Evolutionary conservation across 257 asterid genomes (phyloP).

Genomic region (Solanum chiquidenum): DNA sequence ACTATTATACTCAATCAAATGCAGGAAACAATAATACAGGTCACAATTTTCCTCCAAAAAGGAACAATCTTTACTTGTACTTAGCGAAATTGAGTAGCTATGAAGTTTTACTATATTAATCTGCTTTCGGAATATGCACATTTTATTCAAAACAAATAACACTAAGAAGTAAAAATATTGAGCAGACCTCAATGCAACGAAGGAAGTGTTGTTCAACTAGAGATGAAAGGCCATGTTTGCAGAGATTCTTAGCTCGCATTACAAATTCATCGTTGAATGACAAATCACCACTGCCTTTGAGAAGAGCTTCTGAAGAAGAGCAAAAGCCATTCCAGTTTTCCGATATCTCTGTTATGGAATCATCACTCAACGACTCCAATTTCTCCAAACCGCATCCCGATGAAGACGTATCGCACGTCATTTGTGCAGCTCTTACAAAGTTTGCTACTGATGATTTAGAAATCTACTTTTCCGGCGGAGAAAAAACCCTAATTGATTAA

Average conservation of each 20-base stretch:
- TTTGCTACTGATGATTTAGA: neutral
- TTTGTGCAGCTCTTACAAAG: constrained; percentile 14
- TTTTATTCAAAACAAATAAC: neutral
- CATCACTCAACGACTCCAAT: constrained; percentile 46
- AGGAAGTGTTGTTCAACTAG: constrained; percentile 63
- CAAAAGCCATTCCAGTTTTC: constrained; percentile 67
- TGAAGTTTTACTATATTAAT: neutral
- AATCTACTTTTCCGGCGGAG: neutral
- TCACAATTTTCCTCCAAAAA: neutral
- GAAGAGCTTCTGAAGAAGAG: constrained; percentile 36
- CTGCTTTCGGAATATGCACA: neutral
- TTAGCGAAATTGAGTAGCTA: neutral
- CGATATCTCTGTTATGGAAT: constrained; percentile 35
- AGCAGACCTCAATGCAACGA: constrained; percentile 50
- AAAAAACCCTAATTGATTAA: neutral
- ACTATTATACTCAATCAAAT: neutral
- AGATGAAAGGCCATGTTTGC: constrained; percentile 51
- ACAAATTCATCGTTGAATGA: constrained; percentile 31
- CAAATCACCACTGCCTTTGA: constrained; percentile 34
- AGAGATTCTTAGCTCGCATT: constrained; percentile 36
- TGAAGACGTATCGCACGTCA: constrained; percentile 32
- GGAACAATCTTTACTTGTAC: neutral
- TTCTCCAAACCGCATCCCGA: constrained; percentile 33
- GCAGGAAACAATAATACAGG: neutral
- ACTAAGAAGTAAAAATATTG: neutral